Base-by-base conservation (phyloP, 345 rosid genomes). In the Melastoma malabathricum region DNA sequence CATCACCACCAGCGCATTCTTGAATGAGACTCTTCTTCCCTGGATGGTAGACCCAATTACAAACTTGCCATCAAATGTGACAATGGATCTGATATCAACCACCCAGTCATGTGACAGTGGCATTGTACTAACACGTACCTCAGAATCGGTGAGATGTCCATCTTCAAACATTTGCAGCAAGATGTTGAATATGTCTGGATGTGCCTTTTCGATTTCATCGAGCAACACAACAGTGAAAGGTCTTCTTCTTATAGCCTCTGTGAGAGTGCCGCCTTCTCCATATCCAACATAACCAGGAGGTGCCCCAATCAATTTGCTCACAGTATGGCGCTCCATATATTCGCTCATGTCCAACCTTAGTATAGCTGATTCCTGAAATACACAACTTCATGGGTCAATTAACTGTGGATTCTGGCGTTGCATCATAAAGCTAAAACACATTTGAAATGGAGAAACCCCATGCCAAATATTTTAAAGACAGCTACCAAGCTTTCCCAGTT, bases 301-400 rank as follows among this genome's bases (percentile, higher is more conserved):
- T 51, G 96, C 75, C 31, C 98, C 98, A 47, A 92, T 82, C 67
- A 92, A 62, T 69, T 92, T 92, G 74, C 96, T 92, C 55, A 92
- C 95, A 5, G 93, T 79, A 68, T 82, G 95, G 38, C 96, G 87
- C 80, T 92, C 98, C 98, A 92, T 92, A 64, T 82, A 92, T 69
- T 92, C 98, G 54, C 98, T 92, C 98, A 92, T 92, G 81, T 92
- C 98, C 74, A 92, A 62, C 69, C 98, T 79, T 66, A 92, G 72
- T 93, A 92, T 83, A 15, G 96, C 80, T 23, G 78, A 79, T 67
- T 92, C 98, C 98, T 92, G 75, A 43, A 50, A 51, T 43, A 29
- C 8, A 29, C 5, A 29, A 29, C 38, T 10, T 29, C 38, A 29
- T 29, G 38, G 38, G 38, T 29, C 38, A 29, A 29, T 29, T 29